Percentiles rank a stretch among this genome's conserved stretches.
Conservation (phyloP, 352 stramenopile genomes). For the Globisporangium splendens region DNA sequence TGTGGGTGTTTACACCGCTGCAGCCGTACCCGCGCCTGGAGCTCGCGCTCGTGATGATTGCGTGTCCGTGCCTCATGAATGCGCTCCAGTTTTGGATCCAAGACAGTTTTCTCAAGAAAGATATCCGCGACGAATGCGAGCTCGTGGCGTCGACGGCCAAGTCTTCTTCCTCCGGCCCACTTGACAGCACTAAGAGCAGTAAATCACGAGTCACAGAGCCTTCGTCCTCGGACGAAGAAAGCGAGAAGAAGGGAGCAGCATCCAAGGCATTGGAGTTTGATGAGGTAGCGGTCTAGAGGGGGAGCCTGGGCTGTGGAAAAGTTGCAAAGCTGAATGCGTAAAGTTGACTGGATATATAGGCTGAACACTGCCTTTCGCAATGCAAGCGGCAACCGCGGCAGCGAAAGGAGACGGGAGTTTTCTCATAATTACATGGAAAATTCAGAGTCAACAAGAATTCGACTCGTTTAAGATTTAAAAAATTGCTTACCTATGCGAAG, state of each 20-base stretch:
- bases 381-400: too few relatives aligned
- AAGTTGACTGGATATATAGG: too few relatives aligned
- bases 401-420: too few relatives aligned
- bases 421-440: too few relatives aligned
- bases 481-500: too few relatives aligned
- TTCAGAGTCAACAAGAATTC: too few relatives aligned
- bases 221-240: conserved; percentile 16
- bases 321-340: too few relatives aligned
- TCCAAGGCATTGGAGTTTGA: not conserved
- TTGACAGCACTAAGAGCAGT: conserved; percentile 10
- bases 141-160: conserved; percentile 29
- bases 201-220: conserved; percentile 16
- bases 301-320: too few relatives aligned
- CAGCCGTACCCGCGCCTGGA: conserved; percentile 64
- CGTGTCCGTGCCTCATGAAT: conserved; percentile 87
- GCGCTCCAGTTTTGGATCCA: conserved; percentile 88
- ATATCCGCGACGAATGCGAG: conserved; percentile 57
- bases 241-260: not conserved
- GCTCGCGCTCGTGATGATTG: conserved; percentile 84
- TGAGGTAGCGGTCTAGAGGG: not conserved
- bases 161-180: conserved; percentile 11
- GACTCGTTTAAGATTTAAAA: too few relatives aligned
- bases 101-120: conserved; percentile 89
- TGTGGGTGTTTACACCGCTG: conserved; percentile 70
- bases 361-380: too few relatives aligned